These are phyloP conservation scores for Trichoderma brevicompactum DNA, from an alignment of 2,329 filamentous ascomycete species.

Conservation along the genomic window DNA sequence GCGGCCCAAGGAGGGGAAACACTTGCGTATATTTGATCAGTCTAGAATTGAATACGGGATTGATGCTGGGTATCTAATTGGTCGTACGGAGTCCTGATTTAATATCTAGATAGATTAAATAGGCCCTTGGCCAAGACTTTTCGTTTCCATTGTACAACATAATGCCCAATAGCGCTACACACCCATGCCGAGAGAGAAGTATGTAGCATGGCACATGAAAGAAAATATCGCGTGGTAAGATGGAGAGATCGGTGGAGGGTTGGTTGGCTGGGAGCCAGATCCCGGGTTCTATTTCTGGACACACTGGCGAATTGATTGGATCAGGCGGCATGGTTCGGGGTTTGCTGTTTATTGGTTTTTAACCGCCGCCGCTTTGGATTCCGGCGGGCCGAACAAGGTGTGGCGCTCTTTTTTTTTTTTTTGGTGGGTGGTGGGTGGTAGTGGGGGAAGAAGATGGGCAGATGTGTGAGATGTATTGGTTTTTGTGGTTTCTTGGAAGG, in stretches of 20 bases:
- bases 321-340: background rate
- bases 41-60: background rate
- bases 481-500: background rate
- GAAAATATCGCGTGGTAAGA: background rate
- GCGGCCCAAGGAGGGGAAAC: slow-evolving; percentile 23
- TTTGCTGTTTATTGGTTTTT: background rate
- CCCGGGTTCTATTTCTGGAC: slow-evolving; percentile 2
- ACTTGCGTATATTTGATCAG: background rate
- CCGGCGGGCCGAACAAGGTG: slow-evolving; percentile 14
- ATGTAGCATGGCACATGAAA: background rate
- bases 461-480: background rate
- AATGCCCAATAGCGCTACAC: too few relatives aligned
- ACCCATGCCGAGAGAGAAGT: too few relatives aligned
- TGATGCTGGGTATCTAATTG: background rate
- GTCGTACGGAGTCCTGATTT: too few relatives aligned
- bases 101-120: background rate
- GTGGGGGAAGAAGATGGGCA: background rate
- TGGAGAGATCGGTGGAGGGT: background rate
- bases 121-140: background rate
- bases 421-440: too few relatives aligned
- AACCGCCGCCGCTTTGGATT: slow-evolving; percentile 11
- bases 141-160: background rate
- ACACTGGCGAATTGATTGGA: background rate
- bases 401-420: slow-evolving; percentile 4
- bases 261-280: background rate